Percentiles rank a stretch among this genome's conserved stretches.
phyloP scores from a whole-genome alignment of 768 basidiomycete genomes.

The Termitomyces sp. region DNA sequence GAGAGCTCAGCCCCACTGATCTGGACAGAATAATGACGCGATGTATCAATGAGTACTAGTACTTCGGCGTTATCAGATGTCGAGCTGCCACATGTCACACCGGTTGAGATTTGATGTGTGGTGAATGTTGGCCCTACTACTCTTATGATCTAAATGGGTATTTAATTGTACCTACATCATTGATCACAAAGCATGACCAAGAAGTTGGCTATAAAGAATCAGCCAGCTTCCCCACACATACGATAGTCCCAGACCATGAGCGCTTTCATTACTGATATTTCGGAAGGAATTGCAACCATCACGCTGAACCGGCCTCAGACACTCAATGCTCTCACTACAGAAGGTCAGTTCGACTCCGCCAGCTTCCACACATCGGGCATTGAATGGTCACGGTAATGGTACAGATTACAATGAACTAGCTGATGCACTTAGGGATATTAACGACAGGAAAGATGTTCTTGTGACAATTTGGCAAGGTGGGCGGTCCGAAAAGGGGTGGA shows the following conservation, averaged over 20 bases:
- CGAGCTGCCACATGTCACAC: too few relatives aligned
- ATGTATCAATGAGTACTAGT: too few relatives aligned
- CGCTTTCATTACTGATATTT: constrained; percentile 44
- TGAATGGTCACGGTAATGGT: neutral
- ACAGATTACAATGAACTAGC: constrained; percentile 65
- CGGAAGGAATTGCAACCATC: constrained; percentile 63
- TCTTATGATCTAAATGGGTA: too few relatives aligned
- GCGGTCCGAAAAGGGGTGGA: neutral
- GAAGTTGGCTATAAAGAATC: neutral
- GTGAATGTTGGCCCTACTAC: too few relatives aligned
- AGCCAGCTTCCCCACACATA: neutral
- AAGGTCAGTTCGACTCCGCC: constrained; percentile 31
- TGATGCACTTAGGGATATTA: constrained; percentile 52
- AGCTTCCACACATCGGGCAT: neutral
- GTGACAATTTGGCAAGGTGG: constrained; percentile 69
- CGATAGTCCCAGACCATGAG: constrained; percentile 29
- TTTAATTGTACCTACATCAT: too few relatives aligned
- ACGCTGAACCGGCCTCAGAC: constrained; percentile 59
- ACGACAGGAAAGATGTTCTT: constrained; percentile 57
- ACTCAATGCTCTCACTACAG: constrained; percentile 56
- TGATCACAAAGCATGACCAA: neutral
- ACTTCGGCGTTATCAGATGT: too few relatives aligned
- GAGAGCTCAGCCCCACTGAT: too few relatives aligned
- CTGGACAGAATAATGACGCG: too few relatives aligned
- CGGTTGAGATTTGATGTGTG: too few relatives aligned